Evolutionary conservation across 2,329 filamentous ascomycete genomes (phyloP).

Genomic region (Dactylellina parvicollis): DNA sequence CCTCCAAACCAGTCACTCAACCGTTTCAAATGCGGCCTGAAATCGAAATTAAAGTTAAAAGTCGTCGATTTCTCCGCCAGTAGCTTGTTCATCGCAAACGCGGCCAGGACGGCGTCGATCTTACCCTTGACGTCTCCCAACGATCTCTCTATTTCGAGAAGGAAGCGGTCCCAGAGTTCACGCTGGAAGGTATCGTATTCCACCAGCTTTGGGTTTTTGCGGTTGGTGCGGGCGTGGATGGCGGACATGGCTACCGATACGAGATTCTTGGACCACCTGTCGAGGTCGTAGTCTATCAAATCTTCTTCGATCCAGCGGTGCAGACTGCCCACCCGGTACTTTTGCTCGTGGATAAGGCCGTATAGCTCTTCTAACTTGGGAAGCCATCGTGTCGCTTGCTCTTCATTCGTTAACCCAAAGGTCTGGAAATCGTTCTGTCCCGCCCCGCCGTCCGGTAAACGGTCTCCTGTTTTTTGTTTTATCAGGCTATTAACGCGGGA

Average conservation of each 20-base stretch:
- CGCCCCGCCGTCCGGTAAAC: not conserved
- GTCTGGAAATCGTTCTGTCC: slow-evolving; percentile 17
- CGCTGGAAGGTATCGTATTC: slow-evolving; percentile 27
- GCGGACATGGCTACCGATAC: slow-evolving; percentile 3
- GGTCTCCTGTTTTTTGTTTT: not conserved
- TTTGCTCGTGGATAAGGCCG: not conserved
- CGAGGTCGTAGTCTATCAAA: slow-evolving; percentile 5
- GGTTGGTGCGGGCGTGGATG: not conserved
- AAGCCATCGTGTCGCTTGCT: slow-evolving; percentile 3
- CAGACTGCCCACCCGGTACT: slow-evolving; percentile 1
- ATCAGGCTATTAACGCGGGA: not conserved
- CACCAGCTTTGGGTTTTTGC: not conserved
- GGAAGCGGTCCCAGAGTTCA: not conserved
- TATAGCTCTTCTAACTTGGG: slow-evolving; percentile 6
- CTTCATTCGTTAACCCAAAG: slow-evolving; percentile 1
- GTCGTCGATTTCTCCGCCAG: slow-evolving; percentile 6
- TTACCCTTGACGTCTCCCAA: not conserved
- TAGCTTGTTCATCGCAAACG: slow-evolving; percentile 1
- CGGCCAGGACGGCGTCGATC: not conserved
- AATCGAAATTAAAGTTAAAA: slow-evolving; percentile 22
- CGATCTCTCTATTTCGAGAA: not conserved
- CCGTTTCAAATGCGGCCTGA: slow-evolving; percentile 16
- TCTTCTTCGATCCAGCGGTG: slow-evolving; percentile 23
- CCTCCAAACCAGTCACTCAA: slow-evolving; percentile 25
- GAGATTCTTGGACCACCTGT: slow-evolving; percentile 6